Conservation (phyloP, 2,329 filamentous ascomycete genomes). For the Aspergillus carbonarius region DNA sequence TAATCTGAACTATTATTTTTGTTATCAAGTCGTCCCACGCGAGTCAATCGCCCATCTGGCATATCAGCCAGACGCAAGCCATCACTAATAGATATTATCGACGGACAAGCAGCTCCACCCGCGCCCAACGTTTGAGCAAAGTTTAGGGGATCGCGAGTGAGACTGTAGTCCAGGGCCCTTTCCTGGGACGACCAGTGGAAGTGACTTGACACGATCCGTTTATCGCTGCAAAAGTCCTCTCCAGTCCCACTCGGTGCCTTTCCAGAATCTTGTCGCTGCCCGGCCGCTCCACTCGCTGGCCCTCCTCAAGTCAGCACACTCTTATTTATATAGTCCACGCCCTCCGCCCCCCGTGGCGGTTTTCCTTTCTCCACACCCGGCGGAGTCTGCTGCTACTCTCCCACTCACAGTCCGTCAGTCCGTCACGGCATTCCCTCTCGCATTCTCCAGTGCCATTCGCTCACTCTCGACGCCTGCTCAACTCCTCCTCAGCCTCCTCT, state of each 20-base stretch:
- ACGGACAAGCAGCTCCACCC: not conserved
- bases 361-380: slow-evolving; percentile 27
- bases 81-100: slow-evolving; percentile 2
- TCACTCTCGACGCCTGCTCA: not conserved
- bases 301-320: not conserved
- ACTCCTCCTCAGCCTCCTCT: not conserved
- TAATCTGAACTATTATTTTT: no score
- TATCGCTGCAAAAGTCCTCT: not conserved
- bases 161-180: not conserved
- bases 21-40: no score
- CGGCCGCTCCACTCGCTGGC: slow-evolving; percentile 3
- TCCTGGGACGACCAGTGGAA: not conserved
- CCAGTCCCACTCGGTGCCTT: slow-evolving; percentile 9
- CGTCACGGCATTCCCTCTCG: not conserved
- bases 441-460: not conserved
- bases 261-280: slow-evolving; percentile 12
- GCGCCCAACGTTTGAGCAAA: slow-evolving; percentile 1
- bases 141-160: not conserved
- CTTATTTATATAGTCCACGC: slow-evolving; percentile 18
- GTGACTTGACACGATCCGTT: not conserved
- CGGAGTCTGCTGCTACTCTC: slow-evolving; percentile 16
- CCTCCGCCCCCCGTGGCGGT: slow-evolving; percentile 20
- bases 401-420: slow-evolving; percentile 5
- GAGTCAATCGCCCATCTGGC: not conserved
- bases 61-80: not conserved